Evolutionary conservation across 345 rosid species (phyloP).

Genomic region (Pistacia integerrima): DNA sequence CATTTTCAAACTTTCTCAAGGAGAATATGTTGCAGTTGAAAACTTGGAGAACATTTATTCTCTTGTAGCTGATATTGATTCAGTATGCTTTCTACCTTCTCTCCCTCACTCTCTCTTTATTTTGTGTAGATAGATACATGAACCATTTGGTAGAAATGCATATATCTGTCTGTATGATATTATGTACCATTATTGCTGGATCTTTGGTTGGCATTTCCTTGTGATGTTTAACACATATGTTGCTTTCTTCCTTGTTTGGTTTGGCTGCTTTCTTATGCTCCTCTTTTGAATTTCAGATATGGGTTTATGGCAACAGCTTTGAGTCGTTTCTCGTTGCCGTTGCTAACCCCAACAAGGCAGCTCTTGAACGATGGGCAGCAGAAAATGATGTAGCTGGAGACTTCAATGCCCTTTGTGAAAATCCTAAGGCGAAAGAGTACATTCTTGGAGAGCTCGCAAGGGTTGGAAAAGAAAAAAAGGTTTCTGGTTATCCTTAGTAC

Average conservation of each 20-base stretch:
- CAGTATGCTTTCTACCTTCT: slow-evolving; percentile 40
- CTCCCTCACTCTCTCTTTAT: background rate
- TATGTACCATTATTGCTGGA: background rate
- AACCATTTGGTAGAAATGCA: background rate
- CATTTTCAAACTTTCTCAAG: slow-evolving; percentile 96
- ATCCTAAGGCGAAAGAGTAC: slow-evolving; percentile 64
- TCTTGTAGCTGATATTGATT: slow-evolving; percentile 62
- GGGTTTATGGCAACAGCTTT: slow-evolving; percentile 98
- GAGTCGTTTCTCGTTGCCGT: slow-evolving; percentile 92
- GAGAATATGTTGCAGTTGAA: slow-evolving; percentile 97
- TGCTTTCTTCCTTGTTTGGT: background rate
- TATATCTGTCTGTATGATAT: background rate
- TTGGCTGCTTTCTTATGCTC: background rate
- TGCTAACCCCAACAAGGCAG: slow-evolving; percentile 74
- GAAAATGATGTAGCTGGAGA: slow-evolving; percentile 67
- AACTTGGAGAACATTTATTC: slow-evolving; percentile 88
- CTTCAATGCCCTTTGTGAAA: slow-evolving; percentile 66
- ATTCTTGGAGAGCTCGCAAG: slow-evolving; percentile 67
- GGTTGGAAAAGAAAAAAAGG: slow-evolving; percentile 83
- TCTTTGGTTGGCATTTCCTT: slow-evolving; percentile 5
- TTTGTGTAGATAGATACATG: background rate
- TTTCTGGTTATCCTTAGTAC: slow-evolving; percentile 16
- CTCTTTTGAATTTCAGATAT: slow-evolving; percentile 52
- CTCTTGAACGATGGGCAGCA: slow-evolving; percentile 79
- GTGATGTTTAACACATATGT: background rate